Evolutionary conservation across 1,284 basidiomycete genomes (phyloP).

Genomic region (Mycosarcoma maydis): DNA sequence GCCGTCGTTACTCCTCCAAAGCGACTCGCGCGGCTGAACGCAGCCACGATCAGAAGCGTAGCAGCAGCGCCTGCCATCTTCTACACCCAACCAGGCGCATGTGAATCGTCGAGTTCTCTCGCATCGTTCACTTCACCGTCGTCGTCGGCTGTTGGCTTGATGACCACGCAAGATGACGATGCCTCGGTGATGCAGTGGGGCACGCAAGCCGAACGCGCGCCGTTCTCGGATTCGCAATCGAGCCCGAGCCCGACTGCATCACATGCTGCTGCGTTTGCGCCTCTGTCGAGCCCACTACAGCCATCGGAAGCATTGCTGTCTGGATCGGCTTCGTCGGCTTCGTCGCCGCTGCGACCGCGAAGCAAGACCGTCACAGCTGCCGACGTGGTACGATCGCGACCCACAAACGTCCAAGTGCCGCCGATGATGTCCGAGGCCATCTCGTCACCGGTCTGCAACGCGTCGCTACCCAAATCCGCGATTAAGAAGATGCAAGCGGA

Average conservation of each 20-base stretch:
- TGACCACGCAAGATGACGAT: slow-evolving; percentile 25
- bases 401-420: background rate
- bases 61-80: slow-evolving; percentile 15
- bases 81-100: slow-evolving; percentile 21
- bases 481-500: slow-evolving; percentile 19
- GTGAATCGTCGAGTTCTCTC: slow-evolving; percentile 27
- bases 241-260: slow-evolving; percentile 5
- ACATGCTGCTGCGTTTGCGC: background rate
- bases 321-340: slow-evolving; percentile 1
- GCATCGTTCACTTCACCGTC: slow-evolving; percentile 19
- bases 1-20: background rate
- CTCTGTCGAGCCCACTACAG: slow-evolving; percentile 5
- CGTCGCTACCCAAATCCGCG: slow-evolving; percentile 10
- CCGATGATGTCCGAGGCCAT: slow-evolving; percentile 4
- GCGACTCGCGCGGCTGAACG: slow-evolving; percentile 9
- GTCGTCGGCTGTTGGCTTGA: background rate
- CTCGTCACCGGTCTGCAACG: slow-evolving; percentile 7
- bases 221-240: background rate
- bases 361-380: slow-evolving; percentile 37
- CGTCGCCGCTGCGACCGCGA: slow-evolving; percentile 21
- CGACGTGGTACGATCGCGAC: slow-evolving; percentile 17
- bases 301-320: slow-evolving; percentile 1
- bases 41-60: background rate
- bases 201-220: slow-evolving; percentile 24
- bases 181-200: slow-evolving; percentile 31